Evolutionary conservation across 352 stramenopile species (phyloP).

Genomic region (Aphanomyces astaci): DNA sequence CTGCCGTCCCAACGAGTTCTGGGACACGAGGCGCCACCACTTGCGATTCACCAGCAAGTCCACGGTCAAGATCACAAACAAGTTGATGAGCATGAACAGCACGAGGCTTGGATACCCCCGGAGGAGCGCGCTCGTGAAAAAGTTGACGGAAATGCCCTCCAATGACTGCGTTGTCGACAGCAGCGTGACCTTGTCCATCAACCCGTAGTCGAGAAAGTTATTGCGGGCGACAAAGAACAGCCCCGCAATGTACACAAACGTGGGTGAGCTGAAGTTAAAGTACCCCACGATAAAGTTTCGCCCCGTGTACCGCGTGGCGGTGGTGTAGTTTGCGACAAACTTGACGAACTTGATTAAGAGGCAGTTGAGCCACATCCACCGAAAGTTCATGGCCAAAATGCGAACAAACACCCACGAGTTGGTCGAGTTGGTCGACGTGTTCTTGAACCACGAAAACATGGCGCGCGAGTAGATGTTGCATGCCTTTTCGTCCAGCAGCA

Average conservation of each 20-base stretch:
- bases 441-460: conserved; percentile 2
- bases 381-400: too few species aligned
- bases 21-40: background rate
- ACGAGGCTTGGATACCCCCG: background rate
- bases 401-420: background rate
- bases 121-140: background rate
- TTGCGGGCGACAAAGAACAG: background rate
- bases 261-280: conserved; percentile 11
- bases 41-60: background rate
- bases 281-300: background rate
- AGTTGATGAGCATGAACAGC: background rate
- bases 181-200: background rate
- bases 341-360: conserved; percentile 13
- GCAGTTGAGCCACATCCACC: too few species aligned
- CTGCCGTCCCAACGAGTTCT: conserved; percentile 6
- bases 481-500: conserved; percentile 16
- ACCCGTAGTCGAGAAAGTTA: background rate
- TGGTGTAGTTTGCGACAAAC: background rate
- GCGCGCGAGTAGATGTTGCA: conserved; percentile 3
- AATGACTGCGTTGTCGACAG: background rate
- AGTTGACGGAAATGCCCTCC: background rate
- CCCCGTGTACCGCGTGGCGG: background rate
- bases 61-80: background rate
- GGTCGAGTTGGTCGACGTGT: background rate
- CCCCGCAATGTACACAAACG: conserved; percentile 1